Conservation (phyloP, 2,329 filamentous ascomycete species). For the Talaromyces atroroseus region DNA sequence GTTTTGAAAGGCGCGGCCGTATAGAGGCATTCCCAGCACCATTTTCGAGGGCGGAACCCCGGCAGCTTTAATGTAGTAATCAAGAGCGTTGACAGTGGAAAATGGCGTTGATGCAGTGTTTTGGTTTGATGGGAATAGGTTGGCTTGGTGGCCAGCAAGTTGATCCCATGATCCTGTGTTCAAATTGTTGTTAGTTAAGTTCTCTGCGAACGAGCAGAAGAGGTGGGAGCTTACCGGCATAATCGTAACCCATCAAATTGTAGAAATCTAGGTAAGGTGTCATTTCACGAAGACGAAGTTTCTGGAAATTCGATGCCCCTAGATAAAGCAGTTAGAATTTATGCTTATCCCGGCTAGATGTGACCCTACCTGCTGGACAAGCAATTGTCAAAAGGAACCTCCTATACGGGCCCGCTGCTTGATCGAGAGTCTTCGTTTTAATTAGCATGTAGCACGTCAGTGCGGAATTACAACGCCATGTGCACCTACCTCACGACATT, state of each 20-base stretch:
- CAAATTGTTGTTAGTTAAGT: neutral
- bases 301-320: conserved; percentile 17
- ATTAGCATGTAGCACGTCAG: conserved; percentile 1
- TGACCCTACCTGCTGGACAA: conserved; percentile 38
- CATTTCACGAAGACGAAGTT: conserved; percentile 41
- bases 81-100: conserved; percentile 64
- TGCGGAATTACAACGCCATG: conserved; percentile 5
- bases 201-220: no score
- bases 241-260: conserved; percentile 31
- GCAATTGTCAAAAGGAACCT: conserved; percentile 47
- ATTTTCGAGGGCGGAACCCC: conserved; percentile 64
- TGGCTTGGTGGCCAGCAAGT: conserved; percentile 71
- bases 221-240: conserved; percentile 8
- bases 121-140: conserved; percentile 59
- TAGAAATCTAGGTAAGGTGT: conserved; percentile 48
- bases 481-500: conserved; percentile 38
- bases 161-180: conserved; percentile 46
- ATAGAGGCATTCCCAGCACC: conserved; percentile 91
- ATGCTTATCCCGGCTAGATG: neutral
- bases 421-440: conserved; percentile 28
- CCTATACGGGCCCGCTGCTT: conserved; percentile 34
- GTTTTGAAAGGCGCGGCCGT: conserved; percentile 77
- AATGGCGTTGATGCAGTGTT: conserved; percentile 69
- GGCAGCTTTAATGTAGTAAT: conserved; percentile 61
- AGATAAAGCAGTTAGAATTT: conserved; percentile 31